These are phyloP conservation scores for fission yeast (Schizosaccharomyces pombe) DNA, from an alignment of 805 yeast genomes.

Conservation along the genomic window DNA sequence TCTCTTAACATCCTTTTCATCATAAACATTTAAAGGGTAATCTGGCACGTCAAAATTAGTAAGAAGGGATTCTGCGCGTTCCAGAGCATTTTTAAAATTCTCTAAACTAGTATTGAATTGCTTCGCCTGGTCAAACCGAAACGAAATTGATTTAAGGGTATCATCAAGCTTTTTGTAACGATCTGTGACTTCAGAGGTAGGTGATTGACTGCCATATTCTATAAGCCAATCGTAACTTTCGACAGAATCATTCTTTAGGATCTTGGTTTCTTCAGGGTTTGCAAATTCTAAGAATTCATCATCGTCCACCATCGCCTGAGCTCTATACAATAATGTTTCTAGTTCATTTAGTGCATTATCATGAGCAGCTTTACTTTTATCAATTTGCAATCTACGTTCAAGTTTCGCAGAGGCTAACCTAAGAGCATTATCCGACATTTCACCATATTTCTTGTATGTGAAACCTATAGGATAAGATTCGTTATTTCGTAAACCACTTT, in stretches of 20 bases:
- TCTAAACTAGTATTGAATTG: neutral
- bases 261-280: neutral
- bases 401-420: conserved; percentile 14
- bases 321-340: conserved; percentile 49
- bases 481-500: too few relatives aligned
- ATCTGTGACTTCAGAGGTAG: neutral
- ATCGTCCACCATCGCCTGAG: conserved; percentile 37
- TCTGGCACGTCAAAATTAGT: neutral
- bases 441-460: neutral
- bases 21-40: neutral
- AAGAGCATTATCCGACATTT: neutral
- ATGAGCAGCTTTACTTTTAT: conserved; percentile 27
- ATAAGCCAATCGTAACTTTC: neutral
- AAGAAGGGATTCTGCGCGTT: neutral
- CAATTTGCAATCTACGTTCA: conserved; percentile 28
- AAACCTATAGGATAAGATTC: neutral
- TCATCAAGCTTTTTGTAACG: neutral
- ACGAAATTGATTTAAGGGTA: neutral
- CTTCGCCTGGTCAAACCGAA: neutral
- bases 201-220: neutral
- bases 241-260: neutral
- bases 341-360: conserved; percentile 43
- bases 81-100: conserved; percentile 7
- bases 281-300: conserved; percentile 18
- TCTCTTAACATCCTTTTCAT: conserved; percentile 1